Percentiles rank a stretch among this genome's conserved stretches.
phyloP scores from a whole-genome alignment of 2,329 filamentous ascomycete genomes.

The Epicoccum nigrum region DNA sequence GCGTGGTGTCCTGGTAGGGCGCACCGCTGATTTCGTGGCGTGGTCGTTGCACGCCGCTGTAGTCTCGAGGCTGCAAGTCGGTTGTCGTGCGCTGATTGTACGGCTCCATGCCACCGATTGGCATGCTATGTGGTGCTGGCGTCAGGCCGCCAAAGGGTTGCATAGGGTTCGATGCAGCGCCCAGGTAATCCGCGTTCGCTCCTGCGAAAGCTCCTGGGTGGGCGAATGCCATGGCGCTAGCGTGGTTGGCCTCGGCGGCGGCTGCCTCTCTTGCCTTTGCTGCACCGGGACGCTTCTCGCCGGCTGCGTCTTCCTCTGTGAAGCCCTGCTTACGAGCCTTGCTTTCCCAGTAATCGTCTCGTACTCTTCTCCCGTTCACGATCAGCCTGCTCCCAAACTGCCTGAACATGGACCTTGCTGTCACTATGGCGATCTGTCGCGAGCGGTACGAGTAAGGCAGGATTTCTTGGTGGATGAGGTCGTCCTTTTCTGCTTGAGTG shows the following conservation, averaged over 20 bases:
- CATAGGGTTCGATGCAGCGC: slow-evolving; percentile 37
- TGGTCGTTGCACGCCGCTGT: slow-evolving; percentile 80
- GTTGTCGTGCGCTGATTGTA: slow-evolving; percentile 82
- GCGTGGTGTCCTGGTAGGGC: slow-evolving; percentile 81
- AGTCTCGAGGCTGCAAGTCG: slow-evolving; percentile 78
- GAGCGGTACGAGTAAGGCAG: slow-evolving; percentile 97
- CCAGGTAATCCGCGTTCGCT: slow-evolving; percentile 44
- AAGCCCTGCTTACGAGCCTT: slow-evolving; percentile 98
- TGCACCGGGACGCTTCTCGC: slow-evolving; percentile 92
- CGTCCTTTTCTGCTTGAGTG: slow-evolving; percentile 93
- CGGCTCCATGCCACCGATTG: slow-evolving; percentile 66
- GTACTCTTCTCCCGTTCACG: slow-evolving; percentile 83
- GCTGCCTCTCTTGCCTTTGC: slow-evolving; percentile 85
- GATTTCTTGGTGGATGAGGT: slow-evolving; percentile 92
- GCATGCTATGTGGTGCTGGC: slow-evolving; percentile 71
- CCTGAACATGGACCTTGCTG: slow-evolving; percentile 96
- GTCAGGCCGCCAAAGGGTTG: slow-evolving; percentile 62
- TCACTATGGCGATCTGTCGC: slow-evolving; percentile 98
- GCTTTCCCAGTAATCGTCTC: slow-evolving; percentile 98
- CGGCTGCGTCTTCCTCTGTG: slow-evolving; percentile 92
- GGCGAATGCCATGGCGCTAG: slow-evolving; percentile 54
- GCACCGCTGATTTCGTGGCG: slow-evolving; percentile 89
- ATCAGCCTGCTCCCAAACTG: slow-evolving; percentile 97
- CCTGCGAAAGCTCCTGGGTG: slow-evolving; percentile 39
- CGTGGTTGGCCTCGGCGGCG: slow-evolving; percentile 66